Conservation (phyloP, 495 filamentous ascomycete genomes). For the Daldinia caldariorum region DNA sequence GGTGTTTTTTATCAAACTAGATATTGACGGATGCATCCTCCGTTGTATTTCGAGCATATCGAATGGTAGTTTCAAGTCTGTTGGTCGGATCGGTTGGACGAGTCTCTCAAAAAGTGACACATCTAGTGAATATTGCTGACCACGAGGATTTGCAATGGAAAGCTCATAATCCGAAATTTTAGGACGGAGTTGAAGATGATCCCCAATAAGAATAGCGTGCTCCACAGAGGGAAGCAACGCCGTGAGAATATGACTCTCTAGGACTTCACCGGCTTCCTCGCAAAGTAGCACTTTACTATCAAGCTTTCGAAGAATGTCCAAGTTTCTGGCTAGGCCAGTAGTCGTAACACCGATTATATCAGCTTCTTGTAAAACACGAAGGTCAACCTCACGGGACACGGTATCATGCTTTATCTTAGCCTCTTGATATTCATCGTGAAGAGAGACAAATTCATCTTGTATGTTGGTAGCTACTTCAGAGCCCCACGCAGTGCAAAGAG, state of each 20-base stretch:
- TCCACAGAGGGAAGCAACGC: constrained; percentile 74
- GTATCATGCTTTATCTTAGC: constrained; percentile 41
- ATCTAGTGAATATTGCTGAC: constrained; percentile 69
- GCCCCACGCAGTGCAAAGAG: constrained; percentile 2
- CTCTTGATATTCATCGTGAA: constrained; percentile 19
- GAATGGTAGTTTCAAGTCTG: not conserved
- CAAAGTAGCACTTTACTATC: constrained; percentile 72
- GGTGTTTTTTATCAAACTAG: not conserved
- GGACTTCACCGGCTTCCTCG: constrained; percentile 80
- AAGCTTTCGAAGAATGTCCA: constrained; percentile 67
- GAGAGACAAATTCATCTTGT: constrained; percentile 26
- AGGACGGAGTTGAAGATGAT: constrained; percentile 77
- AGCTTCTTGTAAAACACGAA: constrained; percentile 60
- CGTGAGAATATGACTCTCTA: constrained; percentile 74
- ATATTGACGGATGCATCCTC: not conserved
- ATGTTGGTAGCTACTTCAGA: not conserved
- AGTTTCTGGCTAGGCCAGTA: constrained; percentile 71
- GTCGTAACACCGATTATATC: constrained; percentile 81
- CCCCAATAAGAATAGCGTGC: constrained; percentile 79
- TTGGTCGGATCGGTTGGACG: constrained; percentile 53
- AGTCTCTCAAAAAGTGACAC: constrained; percentile 75
- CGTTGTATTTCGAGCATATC: not conserved
- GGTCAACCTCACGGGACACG: constrained; percentile 53
- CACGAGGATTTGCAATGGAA: constrained; percentile 62
- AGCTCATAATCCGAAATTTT: constrained; percentile 62